These are phyloP conservation scores for Xylaria scruposa DNA, from an alignment of 495 filamentous ascomycete species.

Conservation along the genomic window DNA sequence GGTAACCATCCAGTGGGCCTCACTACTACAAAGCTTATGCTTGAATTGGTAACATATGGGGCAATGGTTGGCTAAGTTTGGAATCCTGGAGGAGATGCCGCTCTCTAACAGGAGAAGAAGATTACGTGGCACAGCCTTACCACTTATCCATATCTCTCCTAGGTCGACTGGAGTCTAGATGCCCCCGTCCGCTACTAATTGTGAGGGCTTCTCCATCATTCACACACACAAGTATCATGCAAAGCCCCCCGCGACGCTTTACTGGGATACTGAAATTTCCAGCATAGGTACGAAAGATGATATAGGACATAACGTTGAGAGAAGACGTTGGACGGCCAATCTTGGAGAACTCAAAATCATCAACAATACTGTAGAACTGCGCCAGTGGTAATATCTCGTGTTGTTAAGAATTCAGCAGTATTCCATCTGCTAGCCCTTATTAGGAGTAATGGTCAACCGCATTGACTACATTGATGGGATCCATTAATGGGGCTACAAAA, in stretches of 20 bases:
- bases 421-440: background rate
- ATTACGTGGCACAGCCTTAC: slow-evolving; percentile 10
- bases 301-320: background rate
- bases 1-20: background rate
- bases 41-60: background rate
- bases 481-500: background rate
- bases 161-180: background rate
- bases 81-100: background rate
- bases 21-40: background rate
- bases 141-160: background rate
- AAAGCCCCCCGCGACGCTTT: background rate
- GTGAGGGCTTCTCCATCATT: background rate
- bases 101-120: background rate
- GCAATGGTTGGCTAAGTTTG: background rate
- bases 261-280: background rate
- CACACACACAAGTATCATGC: background rate
- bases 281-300: background rate
- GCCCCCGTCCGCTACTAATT: background rate
- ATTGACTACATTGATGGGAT: background rate
- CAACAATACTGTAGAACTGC: background rate
- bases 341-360: too few species aligned
- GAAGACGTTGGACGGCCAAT: background rate
- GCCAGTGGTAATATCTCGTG: background rate
- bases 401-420: background rate
- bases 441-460: background rate